Base-by-base conservation (phyloP, 1,284 basidiomycete genomes). In the Rhodotorula sp. region DNA sequence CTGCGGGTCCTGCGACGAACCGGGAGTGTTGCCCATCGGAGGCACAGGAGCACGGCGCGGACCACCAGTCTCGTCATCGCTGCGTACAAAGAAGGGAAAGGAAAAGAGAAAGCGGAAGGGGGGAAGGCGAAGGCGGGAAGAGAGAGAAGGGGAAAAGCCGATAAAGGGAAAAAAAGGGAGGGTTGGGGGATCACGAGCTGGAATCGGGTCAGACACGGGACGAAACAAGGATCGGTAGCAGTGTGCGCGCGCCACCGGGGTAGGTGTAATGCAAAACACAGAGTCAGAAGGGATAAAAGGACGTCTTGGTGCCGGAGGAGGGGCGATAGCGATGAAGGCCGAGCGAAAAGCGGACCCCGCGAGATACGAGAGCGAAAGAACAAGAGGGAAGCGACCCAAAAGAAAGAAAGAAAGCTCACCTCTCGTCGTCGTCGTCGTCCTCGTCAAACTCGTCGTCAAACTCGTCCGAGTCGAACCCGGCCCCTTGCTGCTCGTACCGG, bases 401-500 rank as follows among this genome's bases (percentile, higher is more conserved):
- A 34, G 55, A 54, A n/a, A 10, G 5, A 16, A 59, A 43, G 12
- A 23, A 8, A 23, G 50, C 64, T 34, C 67, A 68, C 67, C 60
- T 63, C 59, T 60, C 59, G 26, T 60, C 59, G 54, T 61, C 59
- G 54, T 61, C 60, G 26, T 63, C 62, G 26, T 72, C 70, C 14
- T 74, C 73, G 54, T 72, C 68, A 52, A 70, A 72, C 34, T 87
- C 85, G 48, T 87, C 86, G 23, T 87, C 86, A 26, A 80, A 80
- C 50, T 81, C 80, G 45, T 81, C 80, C 23, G 80, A 79, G 43
- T 81, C 77, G 23, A 86, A 86, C 54, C 54, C 54, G 50, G 26
- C 62, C 43, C 54, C 54, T 60, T 87, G 87, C 60, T 88, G 86
- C 50, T 86, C 95, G 80, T 90, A 94, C 79, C 92, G 88, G 65